Evolutionary conservation across 352 stramenopile genomes (phyloP).

Genomic region (Peronospora tabacina): DNA sequence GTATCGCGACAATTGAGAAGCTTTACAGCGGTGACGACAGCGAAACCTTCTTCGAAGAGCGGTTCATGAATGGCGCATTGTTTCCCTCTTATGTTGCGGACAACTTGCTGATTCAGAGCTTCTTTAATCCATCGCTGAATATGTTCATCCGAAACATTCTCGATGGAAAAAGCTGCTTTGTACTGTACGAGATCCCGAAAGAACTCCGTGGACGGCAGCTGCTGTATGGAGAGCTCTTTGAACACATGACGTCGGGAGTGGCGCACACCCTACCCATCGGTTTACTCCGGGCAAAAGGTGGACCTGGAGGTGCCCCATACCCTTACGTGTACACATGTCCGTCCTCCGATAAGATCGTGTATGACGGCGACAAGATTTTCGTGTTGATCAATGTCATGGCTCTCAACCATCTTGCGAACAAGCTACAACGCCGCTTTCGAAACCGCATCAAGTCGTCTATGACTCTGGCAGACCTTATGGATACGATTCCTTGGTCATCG

Average conservation of each 20-base stretch:
- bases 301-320: conserved; percentile 42
- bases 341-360: conserved; percentile 45
- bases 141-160: conserved; percentile 76
- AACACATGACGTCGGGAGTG: conserved; percentile 64
- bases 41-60: conserved; percentile 80
- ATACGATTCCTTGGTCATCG: conserved; percentile 12
- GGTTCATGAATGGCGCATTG: conserved; percentile 75
- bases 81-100: conserved; percentile 78
- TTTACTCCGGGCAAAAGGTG: conserved; percentile 50
- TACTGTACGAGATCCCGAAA: conserved; percentile 68
- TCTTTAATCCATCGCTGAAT: conserved; percentile 84
- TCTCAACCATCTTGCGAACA: conserved; percentile 67
- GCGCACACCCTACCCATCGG: conserved; percentile 72
- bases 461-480: conserved; percentile 23
- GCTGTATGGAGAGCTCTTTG: conserved; percentile 68
- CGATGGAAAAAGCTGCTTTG: conserved; percentile 80
- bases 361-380: conserved; percentile 73
- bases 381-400: conserved; percentile 69
- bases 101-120: conserved; percentile 80
- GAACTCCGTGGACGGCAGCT: conserved; percentile 37
- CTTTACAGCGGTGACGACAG: conserved; percentile 42
- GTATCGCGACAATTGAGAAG: conserved; percentile 20
- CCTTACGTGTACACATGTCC: conserved; percentile 82
- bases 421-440: conserved; percentile 67
- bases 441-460: conserved; percentile 23